Conservation (phyloP, 257 asterid genomes). For the Ajuga chamaepitys region DNA sequence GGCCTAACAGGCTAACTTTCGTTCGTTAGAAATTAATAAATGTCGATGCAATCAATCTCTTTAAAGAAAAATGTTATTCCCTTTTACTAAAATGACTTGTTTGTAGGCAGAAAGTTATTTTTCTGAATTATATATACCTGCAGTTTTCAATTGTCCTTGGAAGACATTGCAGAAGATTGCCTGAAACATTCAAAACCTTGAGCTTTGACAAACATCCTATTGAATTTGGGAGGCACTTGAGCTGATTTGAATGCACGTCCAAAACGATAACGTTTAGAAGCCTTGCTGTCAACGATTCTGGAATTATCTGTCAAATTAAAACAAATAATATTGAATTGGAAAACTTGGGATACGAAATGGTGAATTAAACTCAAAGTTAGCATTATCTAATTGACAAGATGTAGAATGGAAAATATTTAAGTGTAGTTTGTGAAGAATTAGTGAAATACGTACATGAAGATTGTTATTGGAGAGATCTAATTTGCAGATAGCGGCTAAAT, state of each 20-base stretch:
- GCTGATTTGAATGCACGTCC: slow-evolving; percentile 81
- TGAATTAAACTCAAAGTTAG: no score
- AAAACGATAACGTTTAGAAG: slow-evolving; percentile 53
- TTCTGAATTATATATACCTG: slow-evolving; percentile 40
- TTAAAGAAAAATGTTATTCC: no score
- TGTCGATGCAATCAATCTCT: no score
- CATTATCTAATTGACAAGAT: no score
- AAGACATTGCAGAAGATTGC: slow-evolving; percentile 55
- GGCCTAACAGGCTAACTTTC: no score
- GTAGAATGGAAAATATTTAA: no score
- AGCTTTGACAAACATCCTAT: slow-evolving; percentile 84
- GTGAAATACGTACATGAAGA: slow-evolving; percentile 53
- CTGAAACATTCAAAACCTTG: slow-evolving; percentile 66
- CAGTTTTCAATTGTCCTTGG: slow-evolving; percentile 80
- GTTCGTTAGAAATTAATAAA: neutral
- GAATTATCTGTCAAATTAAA: slow-evolving; percentile 47
- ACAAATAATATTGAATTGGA: neutral
- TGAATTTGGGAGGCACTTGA: slow-evolving; percentile 70
- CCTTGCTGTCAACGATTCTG: slow-evolving; percentile 80
- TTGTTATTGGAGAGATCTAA: slow-evolving; percentile 84
- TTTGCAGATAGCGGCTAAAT: slow-evolving; percentile 56
- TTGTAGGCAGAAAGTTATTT: no score
- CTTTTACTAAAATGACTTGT: no score
- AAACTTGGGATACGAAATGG: no score
- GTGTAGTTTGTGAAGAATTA: no score